A percentile compares a stretch with the other conserved stretches of the same genome.
phyloP scores from a whole-genome alignment of 371 early-diverging fungal species.

The Syncephalastrum monosporum region DNA sequence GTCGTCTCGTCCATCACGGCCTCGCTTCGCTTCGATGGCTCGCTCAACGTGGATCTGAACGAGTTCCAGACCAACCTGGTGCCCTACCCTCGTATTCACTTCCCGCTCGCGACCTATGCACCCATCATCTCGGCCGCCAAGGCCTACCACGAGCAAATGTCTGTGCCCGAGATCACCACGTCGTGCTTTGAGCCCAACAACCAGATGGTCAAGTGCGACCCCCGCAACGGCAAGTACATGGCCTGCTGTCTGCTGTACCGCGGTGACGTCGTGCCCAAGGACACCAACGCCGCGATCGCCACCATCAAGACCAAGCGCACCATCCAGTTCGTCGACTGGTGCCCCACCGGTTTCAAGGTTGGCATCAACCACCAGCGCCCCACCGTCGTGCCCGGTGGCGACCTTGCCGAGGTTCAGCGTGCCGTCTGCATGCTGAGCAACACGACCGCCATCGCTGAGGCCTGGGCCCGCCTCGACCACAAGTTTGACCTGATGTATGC shows the following conservation, averaged over 20 bases:
- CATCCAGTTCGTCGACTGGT: constrained; percentile 96
- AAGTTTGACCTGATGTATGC: constrained; percentile 96
- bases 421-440: constrained; percentile 93
- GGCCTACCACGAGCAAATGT: constrained; percentile 88
- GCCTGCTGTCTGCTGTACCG: constrained; percentile 92
- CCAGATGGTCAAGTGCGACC: constrained; percentile 97
- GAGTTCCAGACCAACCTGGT: constrained; percentile 98
- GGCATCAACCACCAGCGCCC: constrained; percentile 92
- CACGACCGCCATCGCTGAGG: constrained; percentile 94
- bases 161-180: constrained; percentile 86
- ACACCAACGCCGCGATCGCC: constrained; percentile 87
- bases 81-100: constrained; percentile 95
- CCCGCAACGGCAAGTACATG: constrained; percentile 94
- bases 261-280: constrained; percentile 86
- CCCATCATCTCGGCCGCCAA: constrained; percentile 90
- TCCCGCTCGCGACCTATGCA: constrained; percentile 91
- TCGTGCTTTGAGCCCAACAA: constrained; percentile 93
- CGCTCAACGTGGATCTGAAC: constrained; percentile 93
- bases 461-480: constrained; percentile 91
- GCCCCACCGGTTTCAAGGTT: constrained; percentile 85
- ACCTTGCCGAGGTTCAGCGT: constrained; percentile 85
- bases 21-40: constrained; percentile 96
- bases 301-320: constrained; percentile 88
- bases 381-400: constrained; percentile 83
- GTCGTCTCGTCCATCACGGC: constrained; percentile 99